phyloP scores from a whole-genome alignment of 2,329 filamentous ascomycete genomes.

The Lecanoromycetidae sp. region DNA sequence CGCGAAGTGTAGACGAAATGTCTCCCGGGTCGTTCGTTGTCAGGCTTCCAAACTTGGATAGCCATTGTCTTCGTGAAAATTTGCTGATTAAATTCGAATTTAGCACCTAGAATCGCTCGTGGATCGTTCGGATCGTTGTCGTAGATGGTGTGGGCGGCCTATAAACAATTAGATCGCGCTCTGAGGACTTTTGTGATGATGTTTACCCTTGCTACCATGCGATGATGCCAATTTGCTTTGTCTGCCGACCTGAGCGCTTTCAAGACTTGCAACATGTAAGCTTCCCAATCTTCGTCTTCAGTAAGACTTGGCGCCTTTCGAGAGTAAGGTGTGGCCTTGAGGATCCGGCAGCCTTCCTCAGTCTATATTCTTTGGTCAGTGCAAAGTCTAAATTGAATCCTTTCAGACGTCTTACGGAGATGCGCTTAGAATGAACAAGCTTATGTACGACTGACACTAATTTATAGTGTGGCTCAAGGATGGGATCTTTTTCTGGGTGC shows the following conservation, averaged over 20 bases:
- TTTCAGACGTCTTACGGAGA: slow-evolving; percentile 28
- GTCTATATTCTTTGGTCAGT: slow-evolving; percentile 25
- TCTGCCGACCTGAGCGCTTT: slow-evolving; percentile 55
- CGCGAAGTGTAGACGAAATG: slow-evolving; percentile 87
- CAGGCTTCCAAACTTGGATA: slow-evolving; percentile 89
- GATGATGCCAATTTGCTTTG: slow-evolving; percentile 91
- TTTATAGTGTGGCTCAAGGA: slow-evolving; percentile 88
- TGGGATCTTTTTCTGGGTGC: slow-evolving; percentile 52
- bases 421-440: slow-evolving; percentile 46
- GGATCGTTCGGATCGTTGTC: slow-evolving; percentile 40
- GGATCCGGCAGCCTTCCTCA: slow-evolving; percentile 36
- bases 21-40: slow-evolving; percentile 68
- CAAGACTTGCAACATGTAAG: slow-evolving; percentile 49
- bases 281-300: slow-evolving; percentile 42
- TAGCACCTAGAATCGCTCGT: slow-evolving; percentile 49
- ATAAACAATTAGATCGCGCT: slow-evolving; percentile 13
- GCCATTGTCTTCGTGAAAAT: slow-evolving; percentile 93
- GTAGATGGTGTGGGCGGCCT: slow-evolving; percentile 49
- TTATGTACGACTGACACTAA: slow-evolving; percentile 74
- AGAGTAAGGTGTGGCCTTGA: slow-evolving; percentile 44
- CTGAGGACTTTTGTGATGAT: background rate
- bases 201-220: slow-evolving; percentile 65
- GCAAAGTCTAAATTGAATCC: background rate
- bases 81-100: slow-evolving; percentile 67
- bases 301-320: slow-evolving; percentile 38